A percentile compares a stretch with the other conserved stretches of the same genome.
phyloP scores from a whole-genome alignment of 306 rosid genomes.

The Begonia loranthoides region DNA sequence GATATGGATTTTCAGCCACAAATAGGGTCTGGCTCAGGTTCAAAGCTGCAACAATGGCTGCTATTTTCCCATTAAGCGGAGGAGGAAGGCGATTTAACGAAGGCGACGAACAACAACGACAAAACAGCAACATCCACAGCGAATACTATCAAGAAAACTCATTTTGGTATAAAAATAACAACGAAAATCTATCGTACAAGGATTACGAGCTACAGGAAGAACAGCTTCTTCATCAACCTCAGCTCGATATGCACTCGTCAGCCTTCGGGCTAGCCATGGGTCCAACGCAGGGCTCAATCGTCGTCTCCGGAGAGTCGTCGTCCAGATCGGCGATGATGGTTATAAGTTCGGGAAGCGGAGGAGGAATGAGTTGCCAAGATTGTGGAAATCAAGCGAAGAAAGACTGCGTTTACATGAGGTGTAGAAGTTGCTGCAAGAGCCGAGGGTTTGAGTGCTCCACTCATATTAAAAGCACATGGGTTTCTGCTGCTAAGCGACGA shows the following conservation, averaged over 20 bases:
- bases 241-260: constrained; percentile 12
- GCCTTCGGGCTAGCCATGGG: constrained; percentile 36
- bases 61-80: constrained; percentile 43
- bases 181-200: background rate
- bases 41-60: constrained; percentile 33
- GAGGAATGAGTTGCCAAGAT: constrained; percentile 44
- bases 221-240: constrained; percentile 8
- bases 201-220: constrained; percentile 13
- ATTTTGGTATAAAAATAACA: constrained; percentile 35
- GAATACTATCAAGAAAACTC: constrained; percentile 10
- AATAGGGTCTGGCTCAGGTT: constrained; percentile 13
- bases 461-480: constrained; percentile 61
- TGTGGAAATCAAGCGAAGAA: constrained; percentile 76
- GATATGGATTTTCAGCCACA: constrained; percentile 49
- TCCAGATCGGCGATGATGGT: constrained; percentile 36
- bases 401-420: constrained; percentile 53
- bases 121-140: constrained; percentile 5
- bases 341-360: constrained; percentile 16
- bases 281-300: constrained; percentile 18
- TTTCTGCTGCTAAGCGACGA: constrained; percentile 43
- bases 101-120: constrained; percentile 6
- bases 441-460: constrained; percentile 55
- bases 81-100: constrained; percentile 18
- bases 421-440: constrained; percentile 62
- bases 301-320: constrained; percentile 29